Percentiles rank a stretch among this genome's conserved stretches.
phyloP scores from a whole-genome alignment of 2,329 filamentous ascomycete genomes.

The Neurospora sp. region DNA sequence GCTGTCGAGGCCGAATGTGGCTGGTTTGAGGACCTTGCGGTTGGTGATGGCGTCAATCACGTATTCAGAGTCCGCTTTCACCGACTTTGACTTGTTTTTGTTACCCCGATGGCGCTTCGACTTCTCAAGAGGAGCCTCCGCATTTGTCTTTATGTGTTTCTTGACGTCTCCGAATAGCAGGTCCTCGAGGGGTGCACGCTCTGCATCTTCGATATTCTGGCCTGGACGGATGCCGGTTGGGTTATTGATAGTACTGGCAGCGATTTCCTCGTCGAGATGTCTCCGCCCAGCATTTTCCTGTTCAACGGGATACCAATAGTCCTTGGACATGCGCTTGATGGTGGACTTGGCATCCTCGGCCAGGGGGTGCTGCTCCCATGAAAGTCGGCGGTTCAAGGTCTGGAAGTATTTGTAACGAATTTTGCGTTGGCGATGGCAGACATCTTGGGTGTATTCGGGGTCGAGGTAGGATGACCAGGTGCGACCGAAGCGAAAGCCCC shows the following conservation, averaged over 20 bases:
- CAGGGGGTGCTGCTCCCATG: constrained; percentile 33
- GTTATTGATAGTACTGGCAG: constrained; percentile 25
- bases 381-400: constrained; percentile 31
- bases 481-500: constrained; percentile 37
- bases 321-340: constrained; percentile 32
- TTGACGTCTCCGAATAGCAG: constrained; percentile 26
- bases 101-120: not conserved
- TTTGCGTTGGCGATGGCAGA: constrained; percentile 32
- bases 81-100: constrained; percentile 1
- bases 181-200: constrained; percentile 34
- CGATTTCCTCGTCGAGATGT: constrained; percentile 26
- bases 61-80: constrained; percentile 22
- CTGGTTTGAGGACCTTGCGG: constrained; percentile 31
- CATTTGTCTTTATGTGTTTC: constrained; percentile 5
- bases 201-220: constrained; percentile 33
- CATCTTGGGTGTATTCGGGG: constrained; percentile 30
- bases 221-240: constrained; percentile 28
- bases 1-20: constrained; percentile 3
- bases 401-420: constrained; percentile 37
- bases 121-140: not conserved
- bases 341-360: constrained; percentile 26
- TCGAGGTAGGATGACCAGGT: constrained; percentile 35
- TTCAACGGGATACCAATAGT: constrained; percentile 26
- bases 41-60: constrained; percentile 52
- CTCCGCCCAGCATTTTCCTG: constrained; percentile 19